Evolutionary conservation across 352 stramenopile species (phyloP), one percentile per base, ranked within the genome.

Genomic region (Globisporangium cederbergense): DNA sequence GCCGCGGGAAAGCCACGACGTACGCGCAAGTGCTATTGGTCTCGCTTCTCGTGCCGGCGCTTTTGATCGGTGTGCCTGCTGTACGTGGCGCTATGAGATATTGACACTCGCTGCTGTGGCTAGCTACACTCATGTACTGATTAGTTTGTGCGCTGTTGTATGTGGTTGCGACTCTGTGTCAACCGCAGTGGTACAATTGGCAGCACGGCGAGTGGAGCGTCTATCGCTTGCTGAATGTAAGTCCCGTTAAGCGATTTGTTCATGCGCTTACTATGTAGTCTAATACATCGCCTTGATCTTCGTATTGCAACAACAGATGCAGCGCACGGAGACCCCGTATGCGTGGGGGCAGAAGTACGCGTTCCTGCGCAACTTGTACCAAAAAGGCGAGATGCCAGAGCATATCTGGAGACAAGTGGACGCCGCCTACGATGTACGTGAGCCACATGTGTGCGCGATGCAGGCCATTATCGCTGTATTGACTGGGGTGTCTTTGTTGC

Each of bases 271-370:
- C 25, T 28, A 28, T 28, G 25, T 28, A 28, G 25, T 2, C 25
- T 28, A 28, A 28, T 28, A 28, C 25, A 28, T 28, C 10, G 30
- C 46, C 18, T 54, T 2, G 9, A n/a, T 10, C 4, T 56, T 40
- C 25, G 3, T 38, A 20, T 52, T 8, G 1, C 14, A 38, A 55
- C 16, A 7, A 42, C 51, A 91, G 82, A 79, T 91, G 64, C 76
- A 70, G 53, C 80, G 82, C n/a, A 66, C 60, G 14, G 77, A 86
- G 62, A 72, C 68, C 4, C 60, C 30, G 11, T 85, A 89, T 56
- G 64, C 76, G 16, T 91, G 82, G 79, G 75, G 73, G 9, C 78
- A 86, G 63, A 83, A 86, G 72, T 91, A 89, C 34, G 73, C 71
- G 4, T 83, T 81, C 62, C 79, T 77, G 62, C 70, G 75, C 22